Conservation (phyloP, 1,284 basidiomycete species). For the Athelia psychrophila region DNA sequence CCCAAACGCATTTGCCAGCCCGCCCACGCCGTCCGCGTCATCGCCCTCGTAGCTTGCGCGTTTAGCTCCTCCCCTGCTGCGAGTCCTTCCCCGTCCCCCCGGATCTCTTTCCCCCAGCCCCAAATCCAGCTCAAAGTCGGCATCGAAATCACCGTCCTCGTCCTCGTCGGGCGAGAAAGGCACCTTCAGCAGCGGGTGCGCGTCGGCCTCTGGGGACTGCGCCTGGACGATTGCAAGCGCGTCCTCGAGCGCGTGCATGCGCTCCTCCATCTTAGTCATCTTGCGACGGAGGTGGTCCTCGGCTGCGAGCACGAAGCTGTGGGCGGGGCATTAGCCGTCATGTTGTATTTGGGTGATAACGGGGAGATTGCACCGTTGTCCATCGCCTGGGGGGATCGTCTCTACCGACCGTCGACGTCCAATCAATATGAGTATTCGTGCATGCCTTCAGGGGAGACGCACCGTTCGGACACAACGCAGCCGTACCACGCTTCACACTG, state of each 20-base stretch:
- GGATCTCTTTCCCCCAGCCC: conserved; percentile 18
- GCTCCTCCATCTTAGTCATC: conserved; percentile 38
- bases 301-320: conserved; percentile 49
- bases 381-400: conserved; percentile 47
- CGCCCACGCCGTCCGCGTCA: not conserved
- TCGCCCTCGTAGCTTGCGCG: no score
- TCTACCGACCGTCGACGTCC: conserved; percentile 29
- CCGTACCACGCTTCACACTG: conserved; percentile 44
- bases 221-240: conserved; percentile 43
- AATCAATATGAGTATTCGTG: not conserved
- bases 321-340: not conserved
- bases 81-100: not conserved
- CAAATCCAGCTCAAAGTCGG: conserved; percentile 1
- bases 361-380: conserved; percentile 35
- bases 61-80: not conserved
- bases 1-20: conserved; percentile 26
- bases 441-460: conserved; percentile 6
- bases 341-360: not conserved
- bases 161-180: conserved; percentile 13
- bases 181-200: conserved; percentile 35
- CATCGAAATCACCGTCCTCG: conserved; percentile 2
- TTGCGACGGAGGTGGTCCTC: conserved; percentile 45
- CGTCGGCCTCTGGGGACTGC: conserved; percentile 21
- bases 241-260: conserved; percentile 47
- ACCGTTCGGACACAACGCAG: conserved; percentile 47